These are phyloP conservation scores for Spencermartinsiella ligniputridi DNA, from an alignment of 1,139 yeast genomes.

Conservation along the genomic window DNA sequence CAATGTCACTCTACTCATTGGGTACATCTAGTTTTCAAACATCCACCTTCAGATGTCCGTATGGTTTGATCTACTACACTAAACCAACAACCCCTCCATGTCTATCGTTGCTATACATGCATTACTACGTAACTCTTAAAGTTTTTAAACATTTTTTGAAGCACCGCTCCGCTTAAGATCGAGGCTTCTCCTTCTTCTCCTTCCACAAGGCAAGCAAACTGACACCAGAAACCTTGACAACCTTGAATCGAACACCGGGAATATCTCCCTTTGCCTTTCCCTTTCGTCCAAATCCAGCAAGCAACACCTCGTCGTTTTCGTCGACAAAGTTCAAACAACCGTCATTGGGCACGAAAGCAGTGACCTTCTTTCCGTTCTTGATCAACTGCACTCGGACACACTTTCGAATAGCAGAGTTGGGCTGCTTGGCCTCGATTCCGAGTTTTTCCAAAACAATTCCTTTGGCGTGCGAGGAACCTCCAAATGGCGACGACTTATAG, in stretches of 20 bases:
- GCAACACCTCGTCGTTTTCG: constrained; percentile 96
- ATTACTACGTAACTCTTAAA: too few species aligned
- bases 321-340: constrained; percentile 99
- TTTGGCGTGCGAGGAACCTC: constrained; percentile 99
- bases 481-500: constrained; percentile 99
- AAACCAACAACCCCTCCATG: too few species aligned
- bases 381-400: constrained; percentile 99
- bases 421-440: constrained; percentile 99
- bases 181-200: constrained; percentile 99
- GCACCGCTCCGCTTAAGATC: constrained; percentile 61
- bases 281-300: constrained; percentile 99
- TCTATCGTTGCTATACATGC: too few species aligned
- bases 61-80: too few species aligned
- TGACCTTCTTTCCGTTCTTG: constrained; percentile 99
- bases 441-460: constrained; percentile 99
- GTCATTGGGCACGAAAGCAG: constrained; percentile 99
- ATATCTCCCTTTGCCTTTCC: constrained; percentile 99
- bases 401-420: constrained; percentile 99
- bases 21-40: too few species aligned
- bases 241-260: constrained; percentile 99
- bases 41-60: too few species aligned
- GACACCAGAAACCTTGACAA: constrained; percentile 99
- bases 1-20: too few species aligned
- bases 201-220: constrained; percentile 99
- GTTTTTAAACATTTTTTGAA: too few species aligned